Evolutionary conservation across 2,329 filamentous ascomycete species (phyloP).

Genomic region (Lomentospora prolificans): DNA sequence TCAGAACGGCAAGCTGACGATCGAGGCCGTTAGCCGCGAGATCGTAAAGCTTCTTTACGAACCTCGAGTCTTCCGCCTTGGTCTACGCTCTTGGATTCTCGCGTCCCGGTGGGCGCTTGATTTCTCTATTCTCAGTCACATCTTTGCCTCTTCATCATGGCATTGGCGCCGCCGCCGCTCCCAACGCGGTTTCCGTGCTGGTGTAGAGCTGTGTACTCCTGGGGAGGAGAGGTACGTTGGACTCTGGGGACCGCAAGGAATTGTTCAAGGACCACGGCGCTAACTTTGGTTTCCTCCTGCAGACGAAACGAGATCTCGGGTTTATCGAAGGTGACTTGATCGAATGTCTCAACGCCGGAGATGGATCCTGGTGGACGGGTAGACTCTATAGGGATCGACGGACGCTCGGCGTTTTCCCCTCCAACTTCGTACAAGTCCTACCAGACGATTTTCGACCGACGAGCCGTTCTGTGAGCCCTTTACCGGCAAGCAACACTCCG

Average conservation of each 20-base stretch:
- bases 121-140: background rate
- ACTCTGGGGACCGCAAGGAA: background rate
- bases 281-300: background rate
- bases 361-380: conserved; percentile 98
- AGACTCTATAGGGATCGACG: conserved; percentile 80
- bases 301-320: conserved; percentile 86
- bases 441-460: conserved; percentile 76
- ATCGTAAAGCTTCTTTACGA: too few species aligned
- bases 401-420: conserved; percentile 87
- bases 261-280: background rate
- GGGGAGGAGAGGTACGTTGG: conserved; percentile 66
- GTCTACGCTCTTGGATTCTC: background rate
- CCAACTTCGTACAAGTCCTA: conserved; percentile 91
- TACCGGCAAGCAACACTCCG: conserved; percentile 46
- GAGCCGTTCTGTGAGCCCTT: conserved; percentile 47
- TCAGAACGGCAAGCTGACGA: too few species aligned
- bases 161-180: conserved; percentile 47
- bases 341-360: conserved; percentile 94
- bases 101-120: conserved; percentile 2
- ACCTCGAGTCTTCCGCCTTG: too few species aligned
- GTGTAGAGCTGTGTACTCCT: conserved; percentile 86
- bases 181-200: conserved; percentile 81
- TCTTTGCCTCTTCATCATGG: conserved; percentile 22
- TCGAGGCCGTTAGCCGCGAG: too few species aligned
- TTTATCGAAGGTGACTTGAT: conserved; percentile 98